Conservation (phyloP, 2,329 filamentous ascomycete species). For the Endoconidiophora laricicola region DNA sequence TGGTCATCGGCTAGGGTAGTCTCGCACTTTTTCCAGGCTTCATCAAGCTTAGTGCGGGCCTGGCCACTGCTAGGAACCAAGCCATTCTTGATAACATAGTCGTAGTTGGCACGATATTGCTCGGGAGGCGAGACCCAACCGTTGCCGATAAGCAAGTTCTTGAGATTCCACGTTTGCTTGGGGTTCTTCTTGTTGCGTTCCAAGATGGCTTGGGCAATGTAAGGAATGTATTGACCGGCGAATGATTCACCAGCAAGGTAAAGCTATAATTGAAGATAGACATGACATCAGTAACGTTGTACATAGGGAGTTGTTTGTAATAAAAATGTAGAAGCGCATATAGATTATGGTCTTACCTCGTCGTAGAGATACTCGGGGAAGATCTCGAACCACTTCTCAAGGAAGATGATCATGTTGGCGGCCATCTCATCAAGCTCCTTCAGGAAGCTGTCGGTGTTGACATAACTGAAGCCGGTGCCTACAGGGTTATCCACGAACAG, state of each 20-base stretch:
- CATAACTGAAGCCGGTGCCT: slow-evolving; percentile 91
- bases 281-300: slow-evolving; percentile 1
- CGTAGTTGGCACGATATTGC: slow-evolving; percentile 77
- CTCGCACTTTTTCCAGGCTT: slow-evolving; percentile 51
- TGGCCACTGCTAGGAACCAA: slow-evolving; percentile 33
- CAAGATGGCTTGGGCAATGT: slow-evolving; percentile 82
- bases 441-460: slow-evolving; percentile 73
- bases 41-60: slow-evolving; percentile 41
- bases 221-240: slow-evolving; percentile 91
- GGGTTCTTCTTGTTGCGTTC: slow-evolving; percentile 58
- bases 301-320: neutral
- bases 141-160: slow-evolving; percentile 84
- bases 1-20: slow-evolving; percentile 34
- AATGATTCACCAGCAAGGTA: slow-evolving; percentile 91
- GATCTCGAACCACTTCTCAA: slow-evolving; percentile 78
- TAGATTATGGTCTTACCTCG: slow-evolving; percentile 48
- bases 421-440: slow-evolving; percentile 82
- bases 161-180: slow-evolving; percentile 50
- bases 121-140: slow-evolving; percentile 88
- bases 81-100: slow-evolving; percentile 55
- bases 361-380: slow-evolving; percentile 87
- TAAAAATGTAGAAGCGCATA: neutral
- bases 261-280: slow-evolving; percentile 35
- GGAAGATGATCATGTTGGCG: slow-evolving; percentile 67
- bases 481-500: slow-evolving; percentile 96